These are phyloP conservation scores for Exophiala oligosperma DNA, from an alignment of 2,329 filamentous ascomycete species.

Conservation along the genomic window DNA sequence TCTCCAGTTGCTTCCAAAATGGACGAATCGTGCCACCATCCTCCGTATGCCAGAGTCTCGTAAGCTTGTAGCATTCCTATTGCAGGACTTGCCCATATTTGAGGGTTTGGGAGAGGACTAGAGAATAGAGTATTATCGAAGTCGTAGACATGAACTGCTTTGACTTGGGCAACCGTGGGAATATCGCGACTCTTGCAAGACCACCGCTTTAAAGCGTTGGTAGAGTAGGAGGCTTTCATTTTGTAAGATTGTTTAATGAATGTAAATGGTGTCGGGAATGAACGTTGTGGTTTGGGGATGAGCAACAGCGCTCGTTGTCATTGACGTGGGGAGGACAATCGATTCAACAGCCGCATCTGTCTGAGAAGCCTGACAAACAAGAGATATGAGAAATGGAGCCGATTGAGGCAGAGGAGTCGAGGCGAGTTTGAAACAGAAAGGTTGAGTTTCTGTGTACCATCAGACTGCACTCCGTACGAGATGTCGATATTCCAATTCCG, in stretches of 20 bases:
- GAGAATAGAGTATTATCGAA: conserved; percentile 97
- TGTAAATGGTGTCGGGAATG: too few relatives aligned
- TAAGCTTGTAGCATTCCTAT: conserved; percentile 74
- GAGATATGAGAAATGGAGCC: too few relatives aligned
- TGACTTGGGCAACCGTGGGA: conserved; percentile 68
- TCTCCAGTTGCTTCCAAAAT: conserved; percentile 85
- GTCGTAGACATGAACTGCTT: conserved; percentile 87
- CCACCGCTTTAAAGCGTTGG: conserved; percentile 80
- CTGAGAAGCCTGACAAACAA: too few relatives aligned
- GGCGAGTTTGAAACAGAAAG: too few relatives aligned
- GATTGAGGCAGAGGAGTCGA: too few relatives aligned
- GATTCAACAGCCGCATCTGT: neutral
- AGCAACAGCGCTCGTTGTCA: neutral
- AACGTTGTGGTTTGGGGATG: neutral
- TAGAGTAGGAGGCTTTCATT: conserved; percentile 49
- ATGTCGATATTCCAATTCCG: too few relatives aligned
- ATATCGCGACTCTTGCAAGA: conserved; percentile 69
- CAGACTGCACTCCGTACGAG: too few relatives aligned
- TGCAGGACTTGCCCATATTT: conserved; percentile 78
- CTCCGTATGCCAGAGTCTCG: conserved; percentile 76
- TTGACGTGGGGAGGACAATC: neutral
- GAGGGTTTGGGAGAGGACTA: conserved; percentile 83
- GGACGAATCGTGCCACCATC: conserved; percentile 94
- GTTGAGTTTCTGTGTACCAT: too few relatives aligned
- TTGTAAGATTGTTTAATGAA: neutral